Evolutionary conservation across 257 asterid species (phyloP), one percentile per base, ranked within the genome.

Genomic region (Forsythia suspensa): DNA sequence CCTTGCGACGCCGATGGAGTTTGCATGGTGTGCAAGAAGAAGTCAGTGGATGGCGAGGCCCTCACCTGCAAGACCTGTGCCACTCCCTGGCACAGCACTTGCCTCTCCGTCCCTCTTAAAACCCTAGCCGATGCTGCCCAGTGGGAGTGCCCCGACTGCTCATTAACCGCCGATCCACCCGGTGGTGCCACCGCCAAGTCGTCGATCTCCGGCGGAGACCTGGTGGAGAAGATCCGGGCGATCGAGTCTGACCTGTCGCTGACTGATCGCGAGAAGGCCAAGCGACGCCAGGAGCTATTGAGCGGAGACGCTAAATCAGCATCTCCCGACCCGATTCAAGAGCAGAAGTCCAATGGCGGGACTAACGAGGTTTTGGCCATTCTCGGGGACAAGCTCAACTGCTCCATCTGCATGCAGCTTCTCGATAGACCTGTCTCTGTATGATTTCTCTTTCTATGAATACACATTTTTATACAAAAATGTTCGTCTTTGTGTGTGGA

Each of bases 371-470:
- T 82, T 78, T 85, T 88, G 79, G 87, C 82, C 83, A 85, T 90
- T 80, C 82, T 94, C 20, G 97, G 93, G n/a, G 89, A 87, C 72
- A 76, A 83, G 84, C 87, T 92, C 71, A 86, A 90, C 80, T 94
- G 98, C 88, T 91, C 97, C 75, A 90, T 94, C 38, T 94, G 98
- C 97, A 92, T 92, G 98, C 97, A 91, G 71, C 91, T 91, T 34
- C 96, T 94, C 36, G 97, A 94, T 11, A 81, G 91, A 77, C 98
- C 98, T 34, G 94, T 92, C 11, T 87, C 98, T 82, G 98, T 94
- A 79, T 73, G 91, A 57, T 78, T 78, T 70, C 43, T 38, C 29
- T 43, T 8, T 77, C 39, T 65, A 59, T 66, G 36, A 3, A 52
- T 44, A 12, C 29, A 12, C 44, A 51, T 9, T 67, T 65, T 3